phyloP scores from a whole-genome alignment of 306 rosid species.

The Trifolium pratense region DNA sequence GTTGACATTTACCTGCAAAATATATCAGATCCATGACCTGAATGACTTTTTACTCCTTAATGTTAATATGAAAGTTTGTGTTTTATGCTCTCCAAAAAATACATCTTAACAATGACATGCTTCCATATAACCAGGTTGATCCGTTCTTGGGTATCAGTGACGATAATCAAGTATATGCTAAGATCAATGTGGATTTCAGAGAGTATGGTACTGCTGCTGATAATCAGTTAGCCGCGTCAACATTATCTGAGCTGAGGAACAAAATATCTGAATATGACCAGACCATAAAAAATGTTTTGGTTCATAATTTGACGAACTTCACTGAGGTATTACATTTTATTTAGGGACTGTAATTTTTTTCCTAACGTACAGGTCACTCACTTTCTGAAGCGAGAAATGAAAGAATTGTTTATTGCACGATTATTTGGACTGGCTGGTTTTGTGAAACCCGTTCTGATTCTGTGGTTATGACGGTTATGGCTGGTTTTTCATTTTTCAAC shows the following conservation, averaged over 20 bases:
- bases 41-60: constrained; percentile 43
- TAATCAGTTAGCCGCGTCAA: constrained; percentile 67
- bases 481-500: too few species aligned
- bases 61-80: constrained; percentile 1
- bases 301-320: constrained; percentile 59
- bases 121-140: constrained; percentile 64
- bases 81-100: neutral
- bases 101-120: constrained; percentile 15
- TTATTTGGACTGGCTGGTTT: too few species aligned
- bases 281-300: constrained; percentile 61
- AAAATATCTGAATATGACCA: constrained; percentile 58
- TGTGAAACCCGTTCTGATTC: too few species aligned
- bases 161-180: constrained; percentile 77
- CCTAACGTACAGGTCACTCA: neutral
- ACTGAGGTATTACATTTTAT: constrained; percentile 60
- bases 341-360: constrained; percentile 13
- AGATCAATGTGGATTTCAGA: constrained; percentile 59
- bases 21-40: constrained; percentile 76
- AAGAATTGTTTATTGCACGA: too few species aligned
- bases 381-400: too few species aligned
- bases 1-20: constrained; percentile 79
- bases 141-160: constrained; percentile 80
- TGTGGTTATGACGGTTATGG: too few species aligned
- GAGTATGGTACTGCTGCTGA: constrained; percentile 74
- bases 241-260: constrained; percentile 62